Evolutionary conservation across 352 stramenopile species (phyloP).

Genomic region (Globisporangium apiculatum): DNA sequence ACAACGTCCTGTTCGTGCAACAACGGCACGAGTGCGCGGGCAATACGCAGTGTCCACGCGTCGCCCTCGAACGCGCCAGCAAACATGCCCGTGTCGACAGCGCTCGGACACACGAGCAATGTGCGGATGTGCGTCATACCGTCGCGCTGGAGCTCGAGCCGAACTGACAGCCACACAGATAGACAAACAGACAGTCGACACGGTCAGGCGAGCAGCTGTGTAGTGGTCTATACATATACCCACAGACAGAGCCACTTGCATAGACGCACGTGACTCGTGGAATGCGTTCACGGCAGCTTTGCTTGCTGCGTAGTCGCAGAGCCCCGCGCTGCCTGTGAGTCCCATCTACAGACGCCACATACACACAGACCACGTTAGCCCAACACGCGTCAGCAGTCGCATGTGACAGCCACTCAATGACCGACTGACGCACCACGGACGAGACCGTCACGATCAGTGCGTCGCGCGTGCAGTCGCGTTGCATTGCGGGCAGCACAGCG

Average conservation of each 20-base stretch:
- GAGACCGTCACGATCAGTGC: conserved; percentile 65
- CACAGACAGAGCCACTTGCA: neutral
- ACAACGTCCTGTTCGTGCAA: conserved; percentile 42
- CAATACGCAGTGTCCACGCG: conserved; percentile 29
- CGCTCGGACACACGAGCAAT: conserved; percentile 67
- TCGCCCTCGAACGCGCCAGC: conserved; percentile 33
- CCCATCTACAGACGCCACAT: conserved; percentile 37
- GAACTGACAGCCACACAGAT: conserved; percentile 26
- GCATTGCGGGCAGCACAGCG: conserved; percentile 54
- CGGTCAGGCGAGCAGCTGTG: neutral
- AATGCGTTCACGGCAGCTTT: conserved; percentile 73
- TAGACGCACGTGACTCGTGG: conserved; percentile 43
- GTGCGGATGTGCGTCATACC: conserved; percentile 48
- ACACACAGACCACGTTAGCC: neutral
- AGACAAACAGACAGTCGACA: neutral
- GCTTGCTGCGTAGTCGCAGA: conserved; percentile 73
- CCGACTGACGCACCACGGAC: conserved; percentile 37
- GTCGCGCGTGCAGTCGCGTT: conserved; percentile 23
- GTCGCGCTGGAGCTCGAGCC: conserved; percentile 65
- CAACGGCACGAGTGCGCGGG: conserved; percentile 39
- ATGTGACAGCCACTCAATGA: neutral
- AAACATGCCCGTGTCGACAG: conserved; percentile 78
- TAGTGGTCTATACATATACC: neutral
- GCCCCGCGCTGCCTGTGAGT: conserved; percentile 45
- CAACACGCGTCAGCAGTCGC: neutral